Conservation (phyloP, 2,329 filamentous ascomycete species). For the Aspergillus nomiae region DNA sequence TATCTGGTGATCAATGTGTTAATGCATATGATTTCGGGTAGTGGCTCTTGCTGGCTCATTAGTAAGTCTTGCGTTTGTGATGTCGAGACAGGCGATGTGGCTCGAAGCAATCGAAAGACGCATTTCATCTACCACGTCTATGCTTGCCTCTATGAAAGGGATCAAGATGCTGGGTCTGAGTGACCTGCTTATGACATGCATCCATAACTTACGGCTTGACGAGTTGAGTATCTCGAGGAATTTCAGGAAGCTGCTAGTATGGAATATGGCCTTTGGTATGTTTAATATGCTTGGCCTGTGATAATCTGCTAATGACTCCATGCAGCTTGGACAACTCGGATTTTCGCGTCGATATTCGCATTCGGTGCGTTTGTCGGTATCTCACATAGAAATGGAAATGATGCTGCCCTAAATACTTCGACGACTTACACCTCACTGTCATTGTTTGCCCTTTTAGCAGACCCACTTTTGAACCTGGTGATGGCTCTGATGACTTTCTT, state of each 20-base stretch:
- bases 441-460: constrained; percentile 49
- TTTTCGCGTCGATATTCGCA: constrained; percentile 49
- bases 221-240: constrained; percentile 46
- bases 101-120: constrained; percentile 53
- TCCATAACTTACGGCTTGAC: constrained; percentile 42
- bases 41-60: constrained; percentile 40
- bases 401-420: constrained; percentile 40
- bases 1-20: background rate
- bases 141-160: constrained; percentile 54
- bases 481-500: constrained; percentile 49
- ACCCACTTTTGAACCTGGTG: constrained; percentile 49
- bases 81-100: constrained; percentile 49
- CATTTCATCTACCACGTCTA: constrained; percentile 51
- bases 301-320: constrained; percentile 2
- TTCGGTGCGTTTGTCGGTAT: constrained; percentile 49
- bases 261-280: constrained; percentile 43
- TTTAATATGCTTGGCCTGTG: background rate
- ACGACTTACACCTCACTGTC: constrained; percentile 51
- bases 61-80: constrained; percentile 39
- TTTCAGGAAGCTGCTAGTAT: constrained; percentile 46
- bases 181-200: constrained; percentile 39
- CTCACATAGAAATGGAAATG: constrained; percentile 36
- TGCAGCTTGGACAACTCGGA: constrained; percentile 41
- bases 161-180: constrained; percentile 55
- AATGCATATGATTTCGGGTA: constrained; percentile 1